These are phyloP conservation scores for Cucurbita moschata DNA, from an alignment of 306 rosid species.

Conservation along the genomic window DNA sequence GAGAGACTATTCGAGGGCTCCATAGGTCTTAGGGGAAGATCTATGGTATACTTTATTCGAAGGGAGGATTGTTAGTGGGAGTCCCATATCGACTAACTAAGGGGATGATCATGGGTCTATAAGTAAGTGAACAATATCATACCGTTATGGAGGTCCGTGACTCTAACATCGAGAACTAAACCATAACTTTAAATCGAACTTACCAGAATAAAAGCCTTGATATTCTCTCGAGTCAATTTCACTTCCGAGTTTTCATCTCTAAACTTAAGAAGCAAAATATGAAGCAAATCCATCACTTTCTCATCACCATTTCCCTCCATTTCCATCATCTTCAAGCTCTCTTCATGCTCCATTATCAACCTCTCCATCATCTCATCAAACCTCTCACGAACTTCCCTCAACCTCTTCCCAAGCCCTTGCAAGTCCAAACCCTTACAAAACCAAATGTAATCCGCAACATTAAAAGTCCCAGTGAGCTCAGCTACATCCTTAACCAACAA, in stretches of 20 bases:
- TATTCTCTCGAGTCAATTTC: conserved; percentile 30
- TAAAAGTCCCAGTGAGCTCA: conserved; percentile 29
- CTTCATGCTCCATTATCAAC: conserved; percentile 30
- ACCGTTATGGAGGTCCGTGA: too few relatives aligned
- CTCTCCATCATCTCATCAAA: conserved; percentile 45
- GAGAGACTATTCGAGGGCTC: too few relatives aligned
- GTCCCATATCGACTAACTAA: too few relatives aligned
- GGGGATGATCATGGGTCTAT: too few relatives aligned
- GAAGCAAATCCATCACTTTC: conserved; percentile 28
- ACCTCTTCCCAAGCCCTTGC: conserved; percentile 28
- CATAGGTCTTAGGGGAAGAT: too few relatives aligned
- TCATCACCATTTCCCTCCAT: conserved; percentile 4
- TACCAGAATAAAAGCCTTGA: conserved; percentile 53
- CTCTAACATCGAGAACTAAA: too few relatives aligned
- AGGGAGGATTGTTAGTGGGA: too few relatives aligned
- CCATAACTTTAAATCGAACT: neutral
- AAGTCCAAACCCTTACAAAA: conserved; percentile 36
- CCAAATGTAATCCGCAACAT: conserved; percentile 43
- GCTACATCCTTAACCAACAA: conserved; percentile 23
- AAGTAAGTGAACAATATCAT: too few relatives aligned
- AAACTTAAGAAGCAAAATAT: conserved; percentile 25
- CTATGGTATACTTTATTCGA: too few relatives aligned
- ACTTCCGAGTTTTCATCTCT: conserved; percentile 34
- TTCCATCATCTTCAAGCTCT: conserved; percentile 5
- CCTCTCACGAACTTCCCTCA: conserved; percentile 14